phyloP scores from a whole-genome alignment of 1,284 basidiomycete species.

The Neonothopanus nambi region DNA sequence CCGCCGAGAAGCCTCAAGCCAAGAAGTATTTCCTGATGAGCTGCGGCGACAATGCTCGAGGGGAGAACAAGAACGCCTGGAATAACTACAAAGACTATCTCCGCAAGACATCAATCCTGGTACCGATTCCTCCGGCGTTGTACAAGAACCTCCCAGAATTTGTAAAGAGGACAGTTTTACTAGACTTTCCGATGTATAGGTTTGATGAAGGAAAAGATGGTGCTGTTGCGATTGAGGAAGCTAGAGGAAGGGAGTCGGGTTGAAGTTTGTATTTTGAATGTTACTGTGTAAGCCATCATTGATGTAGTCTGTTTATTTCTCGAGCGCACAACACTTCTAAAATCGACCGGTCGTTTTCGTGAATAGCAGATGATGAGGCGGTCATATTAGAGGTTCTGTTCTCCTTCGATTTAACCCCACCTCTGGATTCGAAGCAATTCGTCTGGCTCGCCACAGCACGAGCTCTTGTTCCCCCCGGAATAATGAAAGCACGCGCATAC shows the following conservation, averaged over 20 bases:
- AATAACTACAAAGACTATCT: conserved; percentile 57
- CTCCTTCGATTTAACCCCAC: too few relatives aligned
- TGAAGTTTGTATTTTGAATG: background rate
- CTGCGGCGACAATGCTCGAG: conserved; percentile 38
- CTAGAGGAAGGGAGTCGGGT: background rate
- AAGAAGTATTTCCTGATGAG: conserved; percentile 65
- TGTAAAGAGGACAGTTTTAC: conserved; percentile 58
- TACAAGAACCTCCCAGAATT: conserved; percentile 57
- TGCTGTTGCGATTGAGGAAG: conserved; percentile 37
- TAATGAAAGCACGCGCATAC: too few relatives aligned
- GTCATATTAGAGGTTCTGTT: too few relatives aligned
- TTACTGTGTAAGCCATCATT: background rate
- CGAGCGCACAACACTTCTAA: too few relatives aligned
- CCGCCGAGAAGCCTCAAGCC: conserved; percentile 72
- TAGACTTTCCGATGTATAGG: conserved; percentile 66
- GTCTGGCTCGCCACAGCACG: too few relatives aligned
- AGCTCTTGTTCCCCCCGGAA: too few relatives aligned
- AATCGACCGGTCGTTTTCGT: too few relatives aligned
- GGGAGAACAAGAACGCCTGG: conserved; percentile 44
- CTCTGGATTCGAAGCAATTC: too few relatives aligned
- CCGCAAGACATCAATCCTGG: conserved; percentile 60
- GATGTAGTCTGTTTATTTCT: too few relatives aligned
- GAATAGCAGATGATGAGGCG: too few relatives aligned
- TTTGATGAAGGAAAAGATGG: conserved; percentile 60
- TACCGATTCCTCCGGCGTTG: conserved; percentile 63